A percentile compares a stretch with the other conserved stretches of the same genome.
Evolutionary conservation across 1,284 basidiomycete genomes (phyloP).

Genomic region (Ceratobasidium sp.): DNA sequence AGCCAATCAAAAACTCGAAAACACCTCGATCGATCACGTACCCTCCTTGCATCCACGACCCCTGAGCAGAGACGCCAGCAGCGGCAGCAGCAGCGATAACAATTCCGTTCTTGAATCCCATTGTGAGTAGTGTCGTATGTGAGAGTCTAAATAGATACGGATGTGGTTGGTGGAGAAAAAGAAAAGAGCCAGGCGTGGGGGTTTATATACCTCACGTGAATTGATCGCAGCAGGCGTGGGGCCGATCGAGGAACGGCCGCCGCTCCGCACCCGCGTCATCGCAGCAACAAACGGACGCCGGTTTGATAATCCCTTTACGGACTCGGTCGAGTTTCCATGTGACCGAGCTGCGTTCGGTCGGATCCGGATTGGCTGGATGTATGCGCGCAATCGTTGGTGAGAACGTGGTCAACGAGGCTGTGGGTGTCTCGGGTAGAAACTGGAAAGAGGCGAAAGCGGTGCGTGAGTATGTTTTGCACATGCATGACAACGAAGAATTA

Average conservation of each 20-base stretch:
- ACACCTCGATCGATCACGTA: background rate
- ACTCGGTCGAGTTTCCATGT: background rate
- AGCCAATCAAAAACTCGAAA: background rate
- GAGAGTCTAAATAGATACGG: background rate
- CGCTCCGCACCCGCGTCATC: slow-evolving; percentile 2
- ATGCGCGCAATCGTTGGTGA: background rate
- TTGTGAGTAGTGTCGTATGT: slow-evolving; percentile 2
- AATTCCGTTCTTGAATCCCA: slow-evolving; percentile 26
- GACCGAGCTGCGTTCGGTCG: background rate
- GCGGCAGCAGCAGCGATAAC: slow-evolving; percentile 17
- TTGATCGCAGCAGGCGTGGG: slow-evolving; percentile 27
- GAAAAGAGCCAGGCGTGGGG: background rate
- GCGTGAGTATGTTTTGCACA: background rate
- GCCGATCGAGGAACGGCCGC: slow-evolving; percentile 3
- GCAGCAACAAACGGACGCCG: background rate
- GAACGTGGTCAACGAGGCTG: background rate
- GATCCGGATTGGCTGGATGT: background rate
- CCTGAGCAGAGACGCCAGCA: slow-evolving; percentile 27
- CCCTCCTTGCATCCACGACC: slow-evolving; percentile 4
- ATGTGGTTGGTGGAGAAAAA: background rate
- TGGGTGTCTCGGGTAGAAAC: background rate
- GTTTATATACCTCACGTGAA: slow-evolving; percentile 13
- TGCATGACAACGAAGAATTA: background rate
- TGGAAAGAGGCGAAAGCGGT: background rate
- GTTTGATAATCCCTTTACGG: background rate